Evolutionary conservation across 495 filamentous ascomycete genomes (phyloP), one percentile per base, ranked within the genome.

Genomic region (Hypoxylon crocopeplum): DNA sequence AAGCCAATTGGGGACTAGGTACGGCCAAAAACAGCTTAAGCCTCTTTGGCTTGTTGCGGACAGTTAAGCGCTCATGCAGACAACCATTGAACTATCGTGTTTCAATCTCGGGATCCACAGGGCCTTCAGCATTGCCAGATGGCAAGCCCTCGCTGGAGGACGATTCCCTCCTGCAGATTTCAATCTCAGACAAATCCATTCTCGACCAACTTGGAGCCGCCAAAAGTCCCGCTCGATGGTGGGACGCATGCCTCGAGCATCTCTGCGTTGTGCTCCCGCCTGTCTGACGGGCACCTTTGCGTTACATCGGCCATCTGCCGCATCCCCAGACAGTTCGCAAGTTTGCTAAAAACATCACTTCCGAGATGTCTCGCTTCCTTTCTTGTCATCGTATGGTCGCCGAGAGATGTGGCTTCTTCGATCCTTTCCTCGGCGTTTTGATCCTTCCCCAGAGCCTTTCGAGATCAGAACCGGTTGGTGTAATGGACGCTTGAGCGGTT

Each of bases 381-480:
- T 63, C 39, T 62, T 67, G 53, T 67, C 68, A 40, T 60, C 64
- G 56, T 69, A 69, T 47, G 56, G 56, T 37, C 66, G 66, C 34
- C 66, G 63, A 48, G 56, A 59, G 25, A 66, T 45, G 25, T 63
- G 64, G 21, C 61, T 50, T 63, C 66, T 67, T 62, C 67, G 60
- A 62, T 63, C 58, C 34, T 62, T 68, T 47, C 50, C 52, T 19
- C 61, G 62, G 37, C 65, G 64, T 30, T 58, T 70, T 34, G 72
- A 65, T 5, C 67, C 63, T 47, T 74, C 60, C 38, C 68, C 72
- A 30, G 67, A 53, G 39, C 68, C 70, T 38, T 72, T 78, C 13
- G 77, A 76, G 12, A 83, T 78, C 37, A 80, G 57, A 8, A 83
- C 69, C 17, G 81, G 81, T 41, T 77, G 75, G 52, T 83, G 81